Percentiles rank a stretch among this genome's conserved stretches.
These are phyloP conservation scores for Aspergillus transmontanensis DNA, from an alignment of 2,329 filamentous ascomycete species.

Conservation along the genomic window DNA sequence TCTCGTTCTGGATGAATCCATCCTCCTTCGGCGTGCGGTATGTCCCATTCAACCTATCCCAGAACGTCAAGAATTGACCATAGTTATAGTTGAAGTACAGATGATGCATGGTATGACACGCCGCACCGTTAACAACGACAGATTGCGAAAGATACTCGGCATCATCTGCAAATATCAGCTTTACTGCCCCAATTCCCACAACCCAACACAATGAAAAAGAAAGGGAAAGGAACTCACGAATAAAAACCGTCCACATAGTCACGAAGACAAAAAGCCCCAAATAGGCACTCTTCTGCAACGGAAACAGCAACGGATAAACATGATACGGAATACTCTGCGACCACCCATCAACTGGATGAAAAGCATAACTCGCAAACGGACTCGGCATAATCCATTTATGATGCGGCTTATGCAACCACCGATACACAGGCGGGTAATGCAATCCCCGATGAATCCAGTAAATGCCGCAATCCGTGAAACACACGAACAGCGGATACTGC, in stretches of 20 bases:
- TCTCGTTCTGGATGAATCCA: slow-evolving; percentile 1
- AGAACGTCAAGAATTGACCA: slow-evolving; percentile 89
- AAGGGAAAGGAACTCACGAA: slow-evolving; percentile 50
- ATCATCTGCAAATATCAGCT: slow-evolving; percentile 57
- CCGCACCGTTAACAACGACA: slow-evolving; percentile 85
- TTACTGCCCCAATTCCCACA: background rate
- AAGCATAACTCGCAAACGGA: slow-evolving; percentile 87
- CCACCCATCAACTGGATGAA: slow-evolving; percentile 91
- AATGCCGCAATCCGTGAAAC: slow-evolving; percentile 85
- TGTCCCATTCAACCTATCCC: slow-evolving; percentile 84
- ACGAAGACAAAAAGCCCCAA: slow-evolving; percentile 84
- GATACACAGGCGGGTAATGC: slow-evolving; percentile 80
- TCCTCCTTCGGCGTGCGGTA: slow-evolving; percentile 22
- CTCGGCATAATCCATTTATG: slow-evolving; percentile 99
- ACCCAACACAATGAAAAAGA: background rate
- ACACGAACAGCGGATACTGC: slow-evolving; percentile 84
- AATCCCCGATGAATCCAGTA: slow-evolving; percentile 88
- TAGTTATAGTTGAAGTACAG: slow-evolving; percentile 90
- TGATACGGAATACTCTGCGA: slow-evolving; percentile 88
- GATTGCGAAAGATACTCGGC: slow-evolving; percentile 91
- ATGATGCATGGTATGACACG: slow-evolving; percentile 92
- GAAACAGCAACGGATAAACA: slow-evolving; percentile 86
- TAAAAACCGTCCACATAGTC: slow-evolving; percentile 95
- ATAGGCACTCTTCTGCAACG: slow-evolving; percentile 86
- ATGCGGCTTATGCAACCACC: slow-evolving; percentile 89